Base-by-base conservation (phyloP, 148 eudicot species). In the Camellia japonica region DNA sequence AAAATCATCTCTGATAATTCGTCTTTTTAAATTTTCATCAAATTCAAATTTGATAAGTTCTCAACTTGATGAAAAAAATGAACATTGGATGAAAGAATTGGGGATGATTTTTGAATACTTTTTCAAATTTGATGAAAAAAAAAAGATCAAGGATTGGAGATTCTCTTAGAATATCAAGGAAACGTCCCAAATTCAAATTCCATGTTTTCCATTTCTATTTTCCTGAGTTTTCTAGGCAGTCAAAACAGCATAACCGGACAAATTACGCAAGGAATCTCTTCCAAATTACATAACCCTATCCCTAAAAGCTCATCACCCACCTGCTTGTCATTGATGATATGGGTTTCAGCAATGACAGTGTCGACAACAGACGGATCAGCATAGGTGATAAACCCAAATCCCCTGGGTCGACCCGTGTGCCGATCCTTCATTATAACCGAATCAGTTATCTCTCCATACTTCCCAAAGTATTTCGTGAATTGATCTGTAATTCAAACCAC, bases 381-480 rank as follows among this genome's bases (percentile, higher is more conserved):
- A 80, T 85, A 91, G 2, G 95, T 91, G 30, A 91, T 87, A 61
- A 91, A 91, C 73, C 95, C 95, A 73, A 91, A 92, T 6, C 97
- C 97, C 62, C 97, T 88, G 1, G 97, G 94, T 20, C 87, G 80
- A 69, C 94, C 94, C 0, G 94, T 88, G 8, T 55, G 73, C 23
- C 92, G 82, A 77, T 91, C 97, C 55, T 90, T 91, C 97, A 93
- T 91, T 2, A 93, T 90, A 62, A 93, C 97, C 13, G 92, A 87
- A 62, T 93, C 97, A 0, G 87, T 80, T 15, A 93, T 86, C 82
- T 91, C 97, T 60, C 97, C 97, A 78, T 90, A 93, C 83, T 89
- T 91, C 30, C 85, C 90, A 75, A 91, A 93, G 68, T 93, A 87
- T 85, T 87, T 90, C 16, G 84, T 84, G 82, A 93, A 91, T 56